Evolutionary conservation across 1,139 yeast species (phyloP).

Genomic region (Zygoascus meyerae): DNA sequence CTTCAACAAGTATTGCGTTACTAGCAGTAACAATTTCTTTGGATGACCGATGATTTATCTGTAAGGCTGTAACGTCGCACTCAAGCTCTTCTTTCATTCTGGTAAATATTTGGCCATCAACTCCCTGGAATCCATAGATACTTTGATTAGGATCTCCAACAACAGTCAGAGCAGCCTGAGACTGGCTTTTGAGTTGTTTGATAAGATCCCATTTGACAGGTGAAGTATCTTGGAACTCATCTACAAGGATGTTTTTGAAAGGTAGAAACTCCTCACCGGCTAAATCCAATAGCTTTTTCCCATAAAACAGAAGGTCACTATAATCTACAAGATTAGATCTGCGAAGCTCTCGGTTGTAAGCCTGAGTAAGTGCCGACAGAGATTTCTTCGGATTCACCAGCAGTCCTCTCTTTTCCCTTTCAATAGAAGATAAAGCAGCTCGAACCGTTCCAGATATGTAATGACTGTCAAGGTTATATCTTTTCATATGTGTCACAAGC

Average conservation of each 20-base stretch:
- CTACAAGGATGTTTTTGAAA: slow-evolving; percentile 66
- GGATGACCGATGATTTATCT: slow-evolving; percentile 77
- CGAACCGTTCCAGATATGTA: neutral
- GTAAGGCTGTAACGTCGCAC: slow-evolving; percentile 41
- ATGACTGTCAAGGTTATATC: neutral
- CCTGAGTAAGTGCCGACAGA: slow-evolving; percentile 4
- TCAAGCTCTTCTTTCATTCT: slow-evolving; percentile 49
- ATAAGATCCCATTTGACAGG: slow-evolving; percentile 65
- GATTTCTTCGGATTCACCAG: neutral
- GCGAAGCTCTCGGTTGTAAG: slow-evolving; percentile 12
- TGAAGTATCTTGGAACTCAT: slow-evolving; percentile 92
- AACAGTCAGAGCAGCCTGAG: slow-evolving; percentile 50
- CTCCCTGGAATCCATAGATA: slow-evolving; percentile 82
- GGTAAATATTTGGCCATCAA: slow-evolving; percentile 60
- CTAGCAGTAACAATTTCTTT: slow-evolving; percentile 58
- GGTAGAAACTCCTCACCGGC: slow-evolving; percentile 35
- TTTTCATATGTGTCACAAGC: slow-evolving; percentile 11
- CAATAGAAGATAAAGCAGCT: neutral
- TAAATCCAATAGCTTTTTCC: slow-evolving; percentile 44
- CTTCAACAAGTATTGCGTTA: slow-evolving; percentile 60
- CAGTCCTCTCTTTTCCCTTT: neutral
- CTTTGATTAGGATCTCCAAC: slow-evolving; percentile 97
- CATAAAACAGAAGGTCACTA: slow-evolving; percentile 67
- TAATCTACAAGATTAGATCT: slow-evolving; percentile 55
- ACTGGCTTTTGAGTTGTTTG: slow-evolving; percentile 47